phyloP scores from a whole-genome alignment of 2,329 filamentous ascomycete genomes.

The Metarhizium humberi region DNA sequence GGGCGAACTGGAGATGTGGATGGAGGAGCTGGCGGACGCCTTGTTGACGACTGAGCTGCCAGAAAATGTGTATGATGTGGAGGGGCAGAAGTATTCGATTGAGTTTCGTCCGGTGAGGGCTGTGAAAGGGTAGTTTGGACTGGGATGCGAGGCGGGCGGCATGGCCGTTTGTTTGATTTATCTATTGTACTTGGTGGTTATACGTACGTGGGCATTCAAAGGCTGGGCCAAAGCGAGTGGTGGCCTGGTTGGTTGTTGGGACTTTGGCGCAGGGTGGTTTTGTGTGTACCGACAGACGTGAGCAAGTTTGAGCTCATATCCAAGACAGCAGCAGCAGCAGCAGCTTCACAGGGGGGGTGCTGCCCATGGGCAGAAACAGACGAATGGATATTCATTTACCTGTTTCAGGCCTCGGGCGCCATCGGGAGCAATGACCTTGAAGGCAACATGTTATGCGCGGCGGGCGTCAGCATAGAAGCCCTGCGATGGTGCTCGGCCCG shows the following conservation, averaged over 20 bases:
- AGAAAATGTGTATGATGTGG: conserved; percentile 4
- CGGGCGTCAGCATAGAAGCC: too few species aligned
- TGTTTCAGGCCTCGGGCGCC: background rate
- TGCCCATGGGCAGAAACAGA: background rate
- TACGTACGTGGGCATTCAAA: too few species aligned
- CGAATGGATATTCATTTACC: too few species aligned
- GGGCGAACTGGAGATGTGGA: conserved; percentile 10
- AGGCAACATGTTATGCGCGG: too few species aligned
- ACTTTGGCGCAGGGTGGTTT: too few species aligned
- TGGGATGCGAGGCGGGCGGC: background rate
- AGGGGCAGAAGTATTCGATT: conserved; percentile 4
- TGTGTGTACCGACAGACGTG: background rate
- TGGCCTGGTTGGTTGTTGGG: too few species aligned
- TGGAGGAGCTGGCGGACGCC: conserved; percentile 8
- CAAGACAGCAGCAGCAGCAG: background rate
- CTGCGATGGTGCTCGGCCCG: background rate
- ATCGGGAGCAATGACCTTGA: too few species aligned
- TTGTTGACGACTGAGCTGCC: conserved; percentile 5
- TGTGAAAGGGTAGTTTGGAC: background rate
- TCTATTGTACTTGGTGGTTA: too few species aligned
- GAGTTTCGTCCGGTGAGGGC: conserved; percentile 4
- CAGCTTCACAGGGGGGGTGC: too few species aligned
- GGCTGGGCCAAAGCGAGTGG: too few species aligned
- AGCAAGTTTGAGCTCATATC: background rate
- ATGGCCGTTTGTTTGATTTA: too few species aligned